Conservation (phyloP, 352 stramenopile genomes). For the Pythium brassicae region DNA sequence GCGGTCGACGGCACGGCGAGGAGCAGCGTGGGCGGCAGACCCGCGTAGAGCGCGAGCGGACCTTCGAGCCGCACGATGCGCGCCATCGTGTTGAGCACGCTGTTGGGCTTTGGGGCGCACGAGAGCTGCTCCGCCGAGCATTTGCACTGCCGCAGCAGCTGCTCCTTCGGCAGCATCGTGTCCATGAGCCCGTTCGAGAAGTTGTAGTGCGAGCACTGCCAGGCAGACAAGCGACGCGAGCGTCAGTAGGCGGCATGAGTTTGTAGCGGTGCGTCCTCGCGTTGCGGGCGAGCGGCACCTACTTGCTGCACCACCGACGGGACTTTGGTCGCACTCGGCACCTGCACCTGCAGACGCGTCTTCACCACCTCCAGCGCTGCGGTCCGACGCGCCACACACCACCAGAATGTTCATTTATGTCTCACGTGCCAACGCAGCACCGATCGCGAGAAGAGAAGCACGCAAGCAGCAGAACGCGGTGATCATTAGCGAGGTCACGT, state of each 20-base stretch:
- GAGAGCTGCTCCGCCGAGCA: constrained; percentile 46
- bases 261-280: background rate
- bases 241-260: background rate
- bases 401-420: too few relatives aligned
- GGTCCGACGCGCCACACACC: background rate
- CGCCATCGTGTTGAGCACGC: constrained; percentile 58
- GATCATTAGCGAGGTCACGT: background rate
- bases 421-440: background rate
- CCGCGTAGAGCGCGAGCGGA: constrained; percentile 64
- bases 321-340: constrained; percentile 45
- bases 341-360: constrained; percentile 75
- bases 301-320: constrained; percentile 48
- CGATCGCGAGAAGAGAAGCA: background rate
- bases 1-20: constrained; percentile 92
- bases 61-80: constrained; percentile 63
- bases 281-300: background rate
- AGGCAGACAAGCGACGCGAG: background rate
- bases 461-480: too few relatives aligned
- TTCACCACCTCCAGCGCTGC: constrained; percentile 84
- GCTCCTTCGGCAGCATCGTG: constrained; percentile 70
- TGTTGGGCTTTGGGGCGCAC: constrained; percentile 28
- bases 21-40: constrained; percentile 85
- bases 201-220: constrained; percentile 61
- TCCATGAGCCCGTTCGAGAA: constrained; percentile 84
- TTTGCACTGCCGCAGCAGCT: constrained; percentile 48